Evolutionary conservation across 805 yeast species (phyloP).

Genomic region (Wickerhamomyces strasburgensis): DNA sequence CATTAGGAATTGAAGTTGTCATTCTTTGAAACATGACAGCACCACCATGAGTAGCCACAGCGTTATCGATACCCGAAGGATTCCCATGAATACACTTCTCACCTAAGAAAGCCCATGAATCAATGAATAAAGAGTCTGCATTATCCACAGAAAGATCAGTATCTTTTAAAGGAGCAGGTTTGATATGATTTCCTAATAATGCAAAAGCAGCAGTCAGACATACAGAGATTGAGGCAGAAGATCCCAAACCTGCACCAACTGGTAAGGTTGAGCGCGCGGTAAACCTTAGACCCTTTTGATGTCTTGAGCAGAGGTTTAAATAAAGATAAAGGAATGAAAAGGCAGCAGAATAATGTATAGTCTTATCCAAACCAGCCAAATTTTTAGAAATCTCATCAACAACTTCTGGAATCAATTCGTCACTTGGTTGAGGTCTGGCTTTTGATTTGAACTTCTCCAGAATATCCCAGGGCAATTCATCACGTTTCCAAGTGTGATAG

Average conservation of each 20-base stretch:
- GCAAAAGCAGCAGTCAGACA: conserved; percentile 74
- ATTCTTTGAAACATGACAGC: conserved; percentile 83
- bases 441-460: conserved; percentile 19
- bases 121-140: conserved; percentile 56
- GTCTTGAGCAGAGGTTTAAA: conserved; percentile 46
- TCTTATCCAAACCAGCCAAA: conserved; percentile 42
- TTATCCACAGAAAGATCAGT: conserved; percentile 33
- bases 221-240: conserved; percentile 87
- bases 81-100: conserved; percentile 95
- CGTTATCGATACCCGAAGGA: conserved; percentile 95
- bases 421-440: conserved; percentile 32
- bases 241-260: conserved; percentile 95
- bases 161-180: conserved; percentile 30
- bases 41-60: conserved; percentile 94
- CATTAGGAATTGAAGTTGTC: conserved; percentile 49
- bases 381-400: conserved; percentile 42
- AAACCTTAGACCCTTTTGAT: conserved; percentile 49
- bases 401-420: conserved; percentile 57
- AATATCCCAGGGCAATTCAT: conserved; percentile 57
- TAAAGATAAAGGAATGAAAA: conserved; percentile 79
- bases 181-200: conserved; percentile 51
- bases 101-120: conserved; percentile 86
- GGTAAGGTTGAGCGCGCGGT: conserved; percentile 81
- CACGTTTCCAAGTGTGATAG: conserved; percentile 54
- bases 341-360: conserved; percentile 72